Base-by-base conservation (phyloP, 768 basidiomycete genomes). In the Rhizopogon vinicolor region DNA sequence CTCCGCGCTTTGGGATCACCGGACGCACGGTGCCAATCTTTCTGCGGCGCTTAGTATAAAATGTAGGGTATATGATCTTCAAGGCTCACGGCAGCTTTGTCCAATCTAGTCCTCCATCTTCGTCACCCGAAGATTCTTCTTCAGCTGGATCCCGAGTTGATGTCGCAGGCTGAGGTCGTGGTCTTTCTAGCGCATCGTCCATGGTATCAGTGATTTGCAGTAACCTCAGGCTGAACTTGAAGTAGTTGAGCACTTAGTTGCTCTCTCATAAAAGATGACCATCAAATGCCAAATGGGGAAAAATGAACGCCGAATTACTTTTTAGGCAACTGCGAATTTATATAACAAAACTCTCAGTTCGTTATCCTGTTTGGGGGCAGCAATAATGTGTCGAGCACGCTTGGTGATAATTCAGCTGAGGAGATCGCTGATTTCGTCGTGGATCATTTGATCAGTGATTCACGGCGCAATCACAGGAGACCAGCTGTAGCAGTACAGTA, bases 1-100 rank as follows among this genome's bases (percentile, higher is more conserved):
- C 97, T 2, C 97, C 97, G 28, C 97, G 83, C 69, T 91, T 95
- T 6, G 97, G 97, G 50, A 99, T 95, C 6, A 89, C 76, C 2
- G 89, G 89, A 41, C 86, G 80, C 5, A 71, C 63, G 14, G 62
- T 62, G 9, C 62, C 68, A 41, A 51, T 18, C 43, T 60, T 65
- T 44, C 65, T 69, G 55, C 51, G 44, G 33, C 37, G 42, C 48
- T 49, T 33, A 18, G 41, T 51, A 28, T 12, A 40, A 44, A 44
- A 45, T 62, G 41, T n/a, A 54, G 49, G 31, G 53, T 53, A 52
- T 54, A 40, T 49, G 41, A 18, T 50, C 43, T 14, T 43, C 46
- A 41, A 44, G 48, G 55, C 76, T 58, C 67, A 87, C 87, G 82
- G 75, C 42, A 92, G 72, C 67, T 84, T 91, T 19, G 89, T 85